These are phyloP conservation scores for Debaryomyces sp. DNA, from an alignment of 1,139 yeast species.

Conservation along the genomic window DNA sequence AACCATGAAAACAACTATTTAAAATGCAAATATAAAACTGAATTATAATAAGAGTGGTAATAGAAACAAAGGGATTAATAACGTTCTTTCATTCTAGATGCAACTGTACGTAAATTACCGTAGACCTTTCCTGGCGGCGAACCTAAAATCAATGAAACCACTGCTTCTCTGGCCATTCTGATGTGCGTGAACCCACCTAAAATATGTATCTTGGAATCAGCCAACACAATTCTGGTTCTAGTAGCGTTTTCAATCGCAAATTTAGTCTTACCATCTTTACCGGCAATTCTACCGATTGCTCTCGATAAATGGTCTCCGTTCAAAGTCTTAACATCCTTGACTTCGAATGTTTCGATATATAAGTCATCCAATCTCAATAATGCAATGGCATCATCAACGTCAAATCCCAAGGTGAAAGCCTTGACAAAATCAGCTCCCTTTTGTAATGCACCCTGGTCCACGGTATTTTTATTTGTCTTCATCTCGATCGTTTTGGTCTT, in stretches of 20 bases:
- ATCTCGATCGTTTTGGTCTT: slow-evolving; percentile 83
- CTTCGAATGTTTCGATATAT: slow-evolving; percentile 94
- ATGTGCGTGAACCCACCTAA: slow-evolving; percentile 97
- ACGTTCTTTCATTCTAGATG: slow-evolving; percentile 96
- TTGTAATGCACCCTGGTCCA: slow-evolving; percentile 92
- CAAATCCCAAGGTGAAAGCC: slow-evolving; percentile 95
- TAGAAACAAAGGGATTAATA: slow-evolving; percentile 44
- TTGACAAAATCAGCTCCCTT: slow-evolving; percentile 96
- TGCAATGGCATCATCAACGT: slow-evolving; percentile 95
- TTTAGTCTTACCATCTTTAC: slow-evolving; percentile 98
- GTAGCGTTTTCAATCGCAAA: slow-evolving; percentile 98
- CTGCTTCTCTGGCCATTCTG: slow-evolving; percentile 96
- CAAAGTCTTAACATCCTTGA: slow-evolving; percentile 94
- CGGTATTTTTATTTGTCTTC: slow-evolving; percentile 76
- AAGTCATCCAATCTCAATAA: slow-evolving; percentile 90
- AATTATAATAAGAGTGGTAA: slow-evolving; percentile 1
- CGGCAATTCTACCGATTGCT: slow-evolving; percentile 99
- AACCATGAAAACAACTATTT: slow-evolving; percentile 5
- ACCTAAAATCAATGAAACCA: slow-evolving; percentile 91
- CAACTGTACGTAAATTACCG: slow-evolving; percentile 95
- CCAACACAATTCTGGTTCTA: slow-evolving; percentile 94
- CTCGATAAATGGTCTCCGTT: slow-evolving; percentile 96
- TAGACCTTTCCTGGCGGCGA: slow-evolving; percentile 98
- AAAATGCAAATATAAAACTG: slow-evolving; percentile 7
- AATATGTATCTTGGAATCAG: slow-evolving; percentile 94